Evolutionary conservation across 345 rosid genomes (phyloP), one percentile per base, ranked within the genome.

Genomic region (Sisymbrium irio): DNA sequence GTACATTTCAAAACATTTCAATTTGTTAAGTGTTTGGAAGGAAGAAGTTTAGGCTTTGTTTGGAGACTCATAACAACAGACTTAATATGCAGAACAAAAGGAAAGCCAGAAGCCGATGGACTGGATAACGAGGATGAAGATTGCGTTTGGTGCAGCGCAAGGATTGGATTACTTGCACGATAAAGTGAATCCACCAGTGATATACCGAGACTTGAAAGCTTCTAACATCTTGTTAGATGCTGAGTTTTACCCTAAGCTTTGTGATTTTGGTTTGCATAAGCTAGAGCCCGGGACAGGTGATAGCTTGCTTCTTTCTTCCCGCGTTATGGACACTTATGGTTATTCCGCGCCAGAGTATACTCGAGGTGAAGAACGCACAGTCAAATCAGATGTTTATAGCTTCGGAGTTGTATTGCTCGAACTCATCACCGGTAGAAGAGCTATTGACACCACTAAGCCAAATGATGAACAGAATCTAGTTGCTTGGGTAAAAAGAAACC

Each of bases 241-340:
- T 18, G 80, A 83, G 18, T 78, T 77, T 37, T 71, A 75, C 30
- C 80, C 94, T 32, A 84, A 84, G 69, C 84, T 89, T 20, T 82
- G 89, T 3, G 91, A 89, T 76, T 81, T 81, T 17, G 94, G 94
- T 50, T 50, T 85, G 62, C 78, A 72, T 4, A 83, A 81, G 42
- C 75, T 88, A 46, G 78, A 79, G 6, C 79, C 88, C 6, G 80
- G 80, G 36, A 51, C 62, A 0, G 82, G 84, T 4, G 82, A 82
- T 30, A 83, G 72, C 17, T 65, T 71, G 83, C 71, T 37, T 67
- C 75, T 81, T 7, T 35, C 84, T 4, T 73, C 87, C 0, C 75
- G 85, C n/a, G 84, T 84, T 49, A 82, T 85, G 94, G 89, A 85
- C 54, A 89, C 91, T 18, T 87, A 89, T 17, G 92, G 95, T 17